A percentile compares a stretch with the other conserved stretches of the same genome.
Evolutionary conservation across 352 stramenopile species (phyloP).

Genomic region (Phytopythium aichiense): DNA sequence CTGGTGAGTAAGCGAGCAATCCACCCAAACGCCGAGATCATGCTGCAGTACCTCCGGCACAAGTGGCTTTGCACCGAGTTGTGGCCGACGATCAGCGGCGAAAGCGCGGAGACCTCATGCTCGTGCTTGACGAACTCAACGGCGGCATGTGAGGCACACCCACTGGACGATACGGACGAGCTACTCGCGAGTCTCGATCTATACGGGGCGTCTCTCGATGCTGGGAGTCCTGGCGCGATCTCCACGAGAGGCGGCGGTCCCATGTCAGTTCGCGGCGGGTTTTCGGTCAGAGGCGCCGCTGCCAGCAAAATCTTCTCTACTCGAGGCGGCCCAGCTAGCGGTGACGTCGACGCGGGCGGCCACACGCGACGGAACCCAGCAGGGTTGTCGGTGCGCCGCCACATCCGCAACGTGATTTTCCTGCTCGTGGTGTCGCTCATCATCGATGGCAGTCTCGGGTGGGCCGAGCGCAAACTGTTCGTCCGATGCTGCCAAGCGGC

Average conservation of each 20-base stretch:
- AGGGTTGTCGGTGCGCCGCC: slow-evolving; percentile 13
- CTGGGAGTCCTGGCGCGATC: not conserved
- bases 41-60: slow-evolving; percentile 41
- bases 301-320: not conserved
- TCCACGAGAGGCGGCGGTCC: not conserved
- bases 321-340: not conserved
- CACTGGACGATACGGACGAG: slow-evolving; percentile 29
- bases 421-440: slow-evolving; percentile 39
- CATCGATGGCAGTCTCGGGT: slow-evolving; percentile 43
- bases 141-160: slow-evolving; percentile 22
- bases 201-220: slow-evolving; percentile 8
- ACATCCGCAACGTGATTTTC: slow-evolving; percentile 41
- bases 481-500: slow-evolving; percentile 35
- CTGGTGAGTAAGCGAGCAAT: slow-evolving; percentile 45
- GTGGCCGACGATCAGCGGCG: slow-evolving; percentile 18
- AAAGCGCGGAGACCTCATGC: slow-evolving; percentile 16
- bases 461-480: slow-evolving; percentile 35
- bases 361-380: not conserved
- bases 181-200: slow-evolving; percentile 22
- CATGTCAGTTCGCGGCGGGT: not conserved
- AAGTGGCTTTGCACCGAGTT: slow-evolving; percentile 27
- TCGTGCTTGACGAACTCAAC: slow-evolving; percentile 16
- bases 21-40: slow-evolving; percentile 58
- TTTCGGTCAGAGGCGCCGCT: not conserved
- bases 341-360: not conserved